phyloP scores from a whole-genome alignment of 306 rosid species.

The Leucaena leucocephala region DNA sequence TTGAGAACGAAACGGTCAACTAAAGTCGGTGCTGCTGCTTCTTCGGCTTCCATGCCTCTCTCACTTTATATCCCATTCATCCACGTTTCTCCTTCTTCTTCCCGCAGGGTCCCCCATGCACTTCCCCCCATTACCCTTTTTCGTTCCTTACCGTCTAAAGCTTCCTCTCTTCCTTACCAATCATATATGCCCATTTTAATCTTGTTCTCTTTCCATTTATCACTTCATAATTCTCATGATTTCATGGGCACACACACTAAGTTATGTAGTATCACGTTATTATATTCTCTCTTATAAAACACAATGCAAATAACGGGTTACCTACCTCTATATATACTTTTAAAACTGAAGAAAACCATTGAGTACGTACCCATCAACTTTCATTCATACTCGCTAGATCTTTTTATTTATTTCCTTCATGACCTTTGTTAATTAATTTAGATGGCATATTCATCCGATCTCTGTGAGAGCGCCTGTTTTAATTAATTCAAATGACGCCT shows the following conservation, averaged over 20 bases:
- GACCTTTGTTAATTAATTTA: neutral
- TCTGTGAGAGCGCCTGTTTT: neutral
- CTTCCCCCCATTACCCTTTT: neutral
- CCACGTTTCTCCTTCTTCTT: neutral
- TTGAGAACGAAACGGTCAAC: conserved; percentile 37
- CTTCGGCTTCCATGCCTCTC: neutral
- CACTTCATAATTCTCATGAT: neutral
- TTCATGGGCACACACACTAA: neutral
- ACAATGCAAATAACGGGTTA: neutral
- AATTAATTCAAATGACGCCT: too few relatives aligned
- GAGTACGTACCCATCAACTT: neutral
- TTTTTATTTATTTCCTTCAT: neutral
- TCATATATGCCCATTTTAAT: neutral
- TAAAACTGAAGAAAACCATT: too few relatives aligned
- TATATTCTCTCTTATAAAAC: neutral
- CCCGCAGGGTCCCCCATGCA: neutral
- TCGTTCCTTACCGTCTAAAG: neutral
- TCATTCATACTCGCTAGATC: neutral
- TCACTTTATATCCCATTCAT: neutral
- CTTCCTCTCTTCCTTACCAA: neutral
- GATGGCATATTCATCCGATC: neutral
- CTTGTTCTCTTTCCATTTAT: too few relatives aligned
- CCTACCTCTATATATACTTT: neutral
- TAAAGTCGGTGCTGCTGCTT: conserved; percentile 36
- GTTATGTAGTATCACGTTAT: neutral